Base-by-base conservation (phyloP, 768 basidiomycete genomes). In the Trichaptum fuscoviolaceum region DNA sequence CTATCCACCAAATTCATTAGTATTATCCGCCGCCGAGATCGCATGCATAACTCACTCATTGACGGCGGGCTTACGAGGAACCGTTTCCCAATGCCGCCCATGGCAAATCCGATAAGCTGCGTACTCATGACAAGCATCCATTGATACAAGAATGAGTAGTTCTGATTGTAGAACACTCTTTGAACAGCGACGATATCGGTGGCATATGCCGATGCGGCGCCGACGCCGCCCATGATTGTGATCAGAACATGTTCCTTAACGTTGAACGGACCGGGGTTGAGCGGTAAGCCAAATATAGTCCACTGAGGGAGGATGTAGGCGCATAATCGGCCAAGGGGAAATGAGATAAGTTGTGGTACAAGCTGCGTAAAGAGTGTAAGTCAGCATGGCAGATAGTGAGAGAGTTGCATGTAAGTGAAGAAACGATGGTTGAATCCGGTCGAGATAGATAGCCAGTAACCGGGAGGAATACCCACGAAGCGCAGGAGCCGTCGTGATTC, bases 211-310 rank as follows among this genome's bases (percentile, higher is more conserved):
- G 76, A 75, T 7, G 73, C 71, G 1, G 75, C 72, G 57, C 77
- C 78, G 63, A 80, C 77, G 65, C 75, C 77, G 7, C 79, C 80
- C 79, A 81, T 80, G 67, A 82, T 78, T 24, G 79, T 81, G 69
- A 83, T 80, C 20, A 84, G 69, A 63, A 78, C 77, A 60, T 77
- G 76, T 64, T 77, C 75, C 65, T 92, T 92, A 72, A 91, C 85
- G 1, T 83, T 83, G 78, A 90, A 92, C 0, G 84, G 87, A 25
- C 91, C 91, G 15, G 87, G 87, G 70, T 89, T 89, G 58, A 89
- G 70, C 1, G 79, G 71, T 8, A 81, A 27, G 7, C 87, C 87
- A 60, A 87, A 81, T 24, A 88, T 74, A 63, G 77, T 82, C 74
- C 83, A 73, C 66, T 82, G 80, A 12, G 87, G 87, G 17, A 89